Evolutionary conservation across 768 basidiomycete species (phyloP).

Genomic region (Suillus spraguei): DNA sequence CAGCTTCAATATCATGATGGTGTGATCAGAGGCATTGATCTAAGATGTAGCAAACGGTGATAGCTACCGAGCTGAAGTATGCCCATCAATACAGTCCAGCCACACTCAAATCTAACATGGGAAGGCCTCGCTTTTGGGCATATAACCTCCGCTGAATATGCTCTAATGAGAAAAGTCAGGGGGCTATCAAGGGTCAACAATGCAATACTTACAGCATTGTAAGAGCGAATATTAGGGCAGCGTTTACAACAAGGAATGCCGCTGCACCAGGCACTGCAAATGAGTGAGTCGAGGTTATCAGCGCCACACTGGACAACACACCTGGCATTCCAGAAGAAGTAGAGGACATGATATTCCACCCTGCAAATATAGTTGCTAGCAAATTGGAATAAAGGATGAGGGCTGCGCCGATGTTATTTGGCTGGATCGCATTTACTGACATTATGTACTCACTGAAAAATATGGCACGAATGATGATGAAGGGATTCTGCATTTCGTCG

Average conservation of each 20-base stretch:
- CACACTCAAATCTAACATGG: slow-evolving; percentile 53
- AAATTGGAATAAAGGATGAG: slow-evolving; percentile 54
- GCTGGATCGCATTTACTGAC: background rate
- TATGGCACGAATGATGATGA: slow-evolving; percentile 58
- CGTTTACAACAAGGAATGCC: slow-evolving; percentile 50
- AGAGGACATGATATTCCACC: slow-evolving; percentile 55
- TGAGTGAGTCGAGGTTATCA: slow-evolving; percentile 5
- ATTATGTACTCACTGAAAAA: slow-evolving; percentile 51
- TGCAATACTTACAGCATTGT: slow-evolving; percentile 32
- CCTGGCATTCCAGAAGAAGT: slow-evolving; percentile 38
- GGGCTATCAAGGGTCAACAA: background rate
- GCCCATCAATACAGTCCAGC: slow-evolving; percentile 54
- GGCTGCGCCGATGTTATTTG: slow-evolving; percentile 20
- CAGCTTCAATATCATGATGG: slow-evolving; percentile 36
- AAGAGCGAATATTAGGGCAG: slow-evolving; percentile 36
- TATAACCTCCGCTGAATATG: slow-evolving; percentile 38
- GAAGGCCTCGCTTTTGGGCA: slow-evolving; percentile 40
- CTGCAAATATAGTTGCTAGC: slow-evolving; percentile 55
- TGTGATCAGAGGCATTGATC: slow-evolving; percentile 3
- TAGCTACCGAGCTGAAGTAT: slow-evolving; percentile 54
- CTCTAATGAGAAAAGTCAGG: slow-evolving; percentile 18
- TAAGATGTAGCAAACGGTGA: background rate
- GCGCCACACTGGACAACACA: slow-evolving; percentile 24
- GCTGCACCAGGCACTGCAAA: slow-evolving; percentile 48
- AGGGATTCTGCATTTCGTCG: slow-evolving; percentile 47